Evolutionary conservation across 176 grass and related monocot species (phyloP), one percentile per base, ranked within the genome.

Genomic region (Phoenix dactylifera): DNA sequence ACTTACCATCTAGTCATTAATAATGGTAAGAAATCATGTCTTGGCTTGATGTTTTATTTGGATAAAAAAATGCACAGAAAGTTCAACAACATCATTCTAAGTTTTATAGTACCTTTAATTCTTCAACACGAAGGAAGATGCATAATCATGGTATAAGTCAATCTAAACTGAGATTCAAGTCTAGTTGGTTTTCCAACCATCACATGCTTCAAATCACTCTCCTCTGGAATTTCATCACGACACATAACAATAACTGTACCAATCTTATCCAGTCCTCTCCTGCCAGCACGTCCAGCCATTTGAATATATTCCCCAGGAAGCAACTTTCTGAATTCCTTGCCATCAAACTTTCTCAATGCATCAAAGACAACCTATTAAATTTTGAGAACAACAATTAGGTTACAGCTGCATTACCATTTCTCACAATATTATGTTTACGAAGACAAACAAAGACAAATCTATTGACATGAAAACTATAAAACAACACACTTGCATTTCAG

Each of bases 91-190:
- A 6, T 55, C 22, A 18, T 12, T 55, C 22, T 18, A 55, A 18
- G n/a, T 55, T 20, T 10, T 23, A 55, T 22, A 28, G 51, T 78
- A 95, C 91, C 86, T 90, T 96, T 25, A 96, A 69, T 73, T 96
- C 87, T 72, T 96, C 92, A 57, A 96, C 92, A 66, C 92, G 86
- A 71, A 96, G 75, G 78, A 96, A 96, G 92, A 79, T 96, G 92
- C 58, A 96, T 69, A 80, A 96, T 96, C 92, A 96, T 96, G 26
- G 75, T 90, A 67, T 96, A 96, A 55, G 92, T 96, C 64, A 96
- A 73, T 32, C 92, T 77, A 76, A 96, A 96, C 57, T 83, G 92
- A 74, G 86, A 90, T 68, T 80, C 86, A 64, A 96, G 73, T 65
- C 83, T 67, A 71, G 92, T 96, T 69, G 83, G 86, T 69, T 85